Percentiles rank a stretch among this genome's conserved stretches.
These are phyloP conservation scores for Starmerella floris DNA, from an alignment of 805 yeast genomes.

Conservation along the genomic window DNA sequence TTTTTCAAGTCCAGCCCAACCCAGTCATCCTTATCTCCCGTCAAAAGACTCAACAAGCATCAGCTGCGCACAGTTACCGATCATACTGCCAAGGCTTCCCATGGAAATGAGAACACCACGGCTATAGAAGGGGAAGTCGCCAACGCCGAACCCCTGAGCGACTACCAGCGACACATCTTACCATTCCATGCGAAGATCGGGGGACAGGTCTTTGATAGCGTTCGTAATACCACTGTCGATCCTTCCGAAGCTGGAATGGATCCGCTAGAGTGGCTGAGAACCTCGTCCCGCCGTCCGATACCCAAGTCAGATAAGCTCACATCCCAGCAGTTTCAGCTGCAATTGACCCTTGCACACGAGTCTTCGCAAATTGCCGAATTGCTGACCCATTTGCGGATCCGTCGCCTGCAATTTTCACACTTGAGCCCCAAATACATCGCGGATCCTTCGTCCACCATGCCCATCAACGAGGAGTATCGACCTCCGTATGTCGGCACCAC, in stretches of 20 bases:
- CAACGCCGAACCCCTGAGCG: conserved; percentile 8
- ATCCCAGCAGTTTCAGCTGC: conserved; percentile 12
- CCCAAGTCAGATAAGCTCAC: conserved; percentile 9
- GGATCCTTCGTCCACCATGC: conserved; percentile 3
- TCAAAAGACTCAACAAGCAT: no score
- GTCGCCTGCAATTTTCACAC: conserved; percentile 26
- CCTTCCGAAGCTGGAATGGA: conserved; percentile 8
- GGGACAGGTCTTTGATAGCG: conserved; percentile 17
- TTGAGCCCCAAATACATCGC: conserved; percentile 10
- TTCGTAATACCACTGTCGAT: conserved; percentile 4
- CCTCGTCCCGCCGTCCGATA: background rate
- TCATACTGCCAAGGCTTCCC: no score
- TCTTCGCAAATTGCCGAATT: conserved; percentile 11
- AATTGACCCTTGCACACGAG: conserved; percentile 19
- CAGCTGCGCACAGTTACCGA: no score
- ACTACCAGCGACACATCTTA: conserved; percentile 23
- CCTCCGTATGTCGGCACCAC: conserved; percentile 46
- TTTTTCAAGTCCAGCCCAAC: conserved; percentile 15
- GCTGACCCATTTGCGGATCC: conserved; percentile 19
- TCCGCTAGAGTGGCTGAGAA: conserved; percentile 11
- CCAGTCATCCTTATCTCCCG: background rate
- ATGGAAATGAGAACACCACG: no score
- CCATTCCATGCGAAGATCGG: conserved; percentile 26
- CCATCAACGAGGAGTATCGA: conserved; percentile 36
- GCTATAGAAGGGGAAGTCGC: background rate